Evolutionary conservation across 2,329 filamentous ascomycete species (phyloP).

Genomic region (Ramularia endophylla): DNA sequence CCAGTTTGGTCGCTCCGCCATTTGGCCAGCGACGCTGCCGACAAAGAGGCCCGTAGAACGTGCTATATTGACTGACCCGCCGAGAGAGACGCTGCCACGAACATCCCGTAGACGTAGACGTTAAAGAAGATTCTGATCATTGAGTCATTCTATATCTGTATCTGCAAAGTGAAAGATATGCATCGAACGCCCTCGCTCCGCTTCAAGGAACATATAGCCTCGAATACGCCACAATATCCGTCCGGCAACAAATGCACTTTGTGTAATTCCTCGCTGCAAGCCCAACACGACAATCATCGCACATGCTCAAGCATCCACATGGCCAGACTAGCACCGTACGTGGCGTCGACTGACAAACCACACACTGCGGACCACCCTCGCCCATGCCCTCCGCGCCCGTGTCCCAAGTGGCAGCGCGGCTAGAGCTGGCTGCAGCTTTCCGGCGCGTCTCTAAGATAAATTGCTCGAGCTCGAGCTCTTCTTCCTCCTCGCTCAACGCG

Average conservation of each 20-base stretch:
- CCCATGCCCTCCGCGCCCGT: slow-evolving; percentile 69
- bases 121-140: too few relatives aligned
- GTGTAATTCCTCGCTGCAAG: slow-evolving; percentile 97
- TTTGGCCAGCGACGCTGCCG: too few relatives aligned
- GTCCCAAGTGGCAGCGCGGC: slow-evolving; percentile 50
- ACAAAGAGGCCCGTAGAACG: too few relatives aligned
- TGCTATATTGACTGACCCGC: too few relatives aligned
- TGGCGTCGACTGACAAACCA: slow-evolving; percentile 83
- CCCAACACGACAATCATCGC: slow-evolving; percentile 90
- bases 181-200: too few relatives aligned
- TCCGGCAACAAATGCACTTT: slow-evolving; percentile 89
- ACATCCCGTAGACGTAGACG: too few relatives aligned
- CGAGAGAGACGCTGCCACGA: too few relatives aligned
- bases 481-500: slow-evolving; percentile 43
- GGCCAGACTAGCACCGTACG: slow-evolving; percentile 93
- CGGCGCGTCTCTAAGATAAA: slow-evolving; percentile 52
- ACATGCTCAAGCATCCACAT: slow-evolving; percentile 87
- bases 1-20: too few relatives aligned
- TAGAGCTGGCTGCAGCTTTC: slow-evolving; percentile 37
- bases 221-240: slow-evolving; percentile 83
- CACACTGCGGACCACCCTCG: slow-evolving; percentile 73
- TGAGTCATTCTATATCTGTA: too few relatives aligned
- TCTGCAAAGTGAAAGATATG: too few relatives aligned
- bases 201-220: slow-evolving; percentile 81
- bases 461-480: slow-evolving; percentile 53